Evolutionary conservation across 1,139 yeast species (phyloP).

Genomic region (Hyphopichia burtonii): DNA sequence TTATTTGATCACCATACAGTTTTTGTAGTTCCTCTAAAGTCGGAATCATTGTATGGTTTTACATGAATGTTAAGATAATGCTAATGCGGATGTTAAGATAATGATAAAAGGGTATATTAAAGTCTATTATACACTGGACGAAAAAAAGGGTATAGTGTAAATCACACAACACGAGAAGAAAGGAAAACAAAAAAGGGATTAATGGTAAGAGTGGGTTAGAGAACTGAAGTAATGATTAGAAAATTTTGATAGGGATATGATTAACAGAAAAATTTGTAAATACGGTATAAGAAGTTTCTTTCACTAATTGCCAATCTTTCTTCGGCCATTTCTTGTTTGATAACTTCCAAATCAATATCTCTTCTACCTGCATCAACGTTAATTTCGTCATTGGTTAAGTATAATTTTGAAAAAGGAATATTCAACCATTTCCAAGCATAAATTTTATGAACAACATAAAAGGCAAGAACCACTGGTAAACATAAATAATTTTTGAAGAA

Average conservation of each 20-base stretch:
- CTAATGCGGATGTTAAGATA: no score
- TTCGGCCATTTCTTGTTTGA: slow-evolving; percentile 39
- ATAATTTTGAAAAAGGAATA: slow-evolving; percentile 27
- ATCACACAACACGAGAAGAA: not conserved
- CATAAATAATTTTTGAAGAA: slow-evolving; percentile 37
- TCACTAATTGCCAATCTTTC: slow-evolving; percentile 19
- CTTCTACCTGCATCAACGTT: slow-evolving; percentile 46
- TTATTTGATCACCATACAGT: no score
- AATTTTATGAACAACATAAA: slow-evolving; percentile 34
- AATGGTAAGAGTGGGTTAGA: no score
- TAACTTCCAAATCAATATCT: slow-evolving; percentile 37
- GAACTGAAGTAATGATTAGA: no score
- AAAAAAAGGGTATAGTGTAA: not conserved
- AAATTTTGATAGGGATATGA: no score
- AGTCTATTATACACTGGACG: no score
- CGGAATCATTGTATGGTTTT: no score
- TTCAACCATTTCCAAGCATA: slow-evolving; percentile 21
- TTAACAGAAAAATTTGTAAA: slow-evolving; percentile 23
- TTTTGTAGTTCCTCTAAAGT: no score
- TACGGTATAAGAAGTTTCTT: slow-evolving; percentile 23
- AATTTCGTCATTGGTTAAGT: slow-evolving; percentile 33
- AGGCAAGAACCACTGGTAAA: slow-evolving; percentile 24
- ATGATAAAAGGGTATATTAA: no score
- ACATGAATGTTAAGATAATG: no score
- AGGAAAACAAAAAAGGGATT: no score